phyloP scores from a whole-genome alignment of 2,329 filamentous ascomycete genomes.

The Alternaria arborescens region DNA sequence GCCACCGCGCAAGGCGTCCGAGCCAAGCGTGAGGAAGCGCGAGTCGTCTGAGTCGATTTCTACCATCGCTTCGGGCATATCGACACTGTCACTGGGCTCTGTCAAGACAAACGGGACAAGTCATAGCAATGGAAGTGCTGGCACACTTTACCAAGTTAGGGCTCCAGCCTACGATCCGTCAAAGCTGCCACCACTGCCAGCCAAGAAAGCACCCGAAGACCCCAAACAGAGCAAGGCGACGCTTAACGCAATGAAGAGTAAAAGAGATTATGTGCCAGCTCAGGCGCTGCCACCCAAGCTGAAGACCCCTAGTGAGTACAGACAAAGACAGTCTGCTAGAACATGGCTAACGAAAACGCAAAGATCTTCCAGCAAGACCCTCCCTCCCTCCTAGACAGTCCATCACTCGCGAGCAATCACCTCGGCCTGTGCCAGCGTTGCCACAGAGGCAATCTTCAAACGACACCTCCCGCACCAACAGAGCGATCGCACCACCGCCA shows the following conservation, averaged over 20 bases:
- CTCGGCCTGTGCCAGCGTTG: slow-evolving; percentile 25
- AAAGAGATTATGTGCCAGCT: slow-evolving; percentile 35
- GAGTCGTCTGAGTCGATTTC: slow-evolving; percentile 60
- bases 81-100: slow-evolving; percentile 61
- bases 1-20: slow-evolving; percentile 56
- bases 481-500: slow-evolving; percentile 41
- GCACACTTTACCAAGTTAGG: slow-evolving; percentile 53
- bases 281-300: slow-evolving; percentile 39
- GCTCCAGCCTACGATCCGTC: slow-evolving; percentile 66
- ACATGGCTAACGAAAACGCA: neutral
- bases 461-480: slow-evolving; percentile 19
- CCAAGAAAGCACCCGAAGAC: slow-evolving; percentile 57
- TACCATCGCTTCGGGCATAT: slow-evolving; percentile 58
- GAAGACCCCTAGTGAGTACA: slow-evolving; percentile 34
- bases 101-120: slow-evolving; percentile 53
- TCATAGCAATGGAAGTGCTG: slow-evolving; percentile 42
- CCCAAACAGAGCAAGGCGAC: slow-evolving; percentile 50
- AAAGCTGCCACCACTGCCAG: slow-evolving; percentile 63
- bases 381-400: slow-evolving; percentile 33
- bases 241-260: slow-evolving; percentile 50
- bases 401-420: slow-evolving; percentile 16
- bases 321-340: neutral
- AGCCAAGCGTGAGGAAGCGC: slow-evolving; percentile 44
- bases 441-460: slow-evolving; percentile 23
- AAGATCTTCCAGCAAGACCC: slow-evolving; percentile 30